These are phyloP conservation scores for Pestalotiopsis sp. DNA, from an alignment of 2,329 filamentous ascomycete species.

Conservation along the genomic window DNA sequence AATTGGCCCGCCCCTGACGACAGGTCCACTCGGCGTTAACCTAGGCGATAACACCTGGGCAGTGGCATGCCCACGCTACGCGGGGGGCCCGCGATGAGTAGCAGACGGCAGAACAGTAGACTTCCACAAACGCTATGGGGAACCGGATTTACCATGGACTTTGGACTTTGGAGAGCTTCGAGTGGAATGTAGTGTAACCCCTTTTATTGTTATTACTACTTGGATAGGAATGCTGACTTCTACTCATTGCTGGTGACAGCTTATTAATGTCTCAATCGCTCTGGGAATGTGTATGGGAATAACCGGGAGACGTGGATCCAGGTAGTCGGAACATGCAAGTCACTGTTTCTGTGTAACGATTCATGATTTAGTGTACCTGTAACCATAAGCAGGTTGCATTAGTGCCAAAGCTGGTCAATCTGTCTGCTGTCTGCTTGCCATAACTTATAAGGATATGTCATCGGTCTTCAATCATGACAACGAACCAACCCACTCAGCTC, in stretches of 20 bases:
- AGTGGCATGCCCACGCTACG: background rate
- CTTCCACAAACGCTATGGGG: background rate
- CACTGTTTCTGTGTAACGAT: background rate
- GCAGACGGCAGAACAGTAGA: background rate
- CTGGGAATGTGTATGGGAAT: too few species aligned
- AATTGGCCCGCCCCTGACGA: background rate
- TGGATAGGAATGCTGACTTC: too few species aligned
- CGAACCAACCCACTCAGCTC: background rate
- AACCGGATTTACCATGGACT: background rate
- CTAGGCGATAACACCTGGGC: background rate
- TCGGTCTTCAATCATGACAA: background rate
- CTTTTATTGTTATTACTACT: too few species aligned
- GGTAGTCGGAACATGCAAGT: background rate
- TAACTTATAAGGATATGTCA: background rate
- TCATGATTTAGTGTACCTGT: background rate
- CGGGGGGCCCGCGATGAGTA: background rate
- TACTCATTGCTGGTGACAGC: too few species aligned
- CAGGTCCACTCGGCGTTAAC: constrained; percentile 1
- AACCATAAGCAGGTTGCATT: constrained; percentile 8
- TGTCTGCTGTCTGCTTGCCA: background rate
- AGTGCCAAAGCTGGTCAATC: background rate
- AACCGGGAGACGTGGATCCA: too few species aligned
- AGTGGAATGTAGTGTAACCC: background rate
- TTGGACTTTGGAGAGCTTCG: background rate
- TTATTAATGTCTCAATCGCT: too few species aligned